Base-by-base conservation (phyloP, 352 stramenopile genomes). In the Phytophthora megakarya region DNA sequence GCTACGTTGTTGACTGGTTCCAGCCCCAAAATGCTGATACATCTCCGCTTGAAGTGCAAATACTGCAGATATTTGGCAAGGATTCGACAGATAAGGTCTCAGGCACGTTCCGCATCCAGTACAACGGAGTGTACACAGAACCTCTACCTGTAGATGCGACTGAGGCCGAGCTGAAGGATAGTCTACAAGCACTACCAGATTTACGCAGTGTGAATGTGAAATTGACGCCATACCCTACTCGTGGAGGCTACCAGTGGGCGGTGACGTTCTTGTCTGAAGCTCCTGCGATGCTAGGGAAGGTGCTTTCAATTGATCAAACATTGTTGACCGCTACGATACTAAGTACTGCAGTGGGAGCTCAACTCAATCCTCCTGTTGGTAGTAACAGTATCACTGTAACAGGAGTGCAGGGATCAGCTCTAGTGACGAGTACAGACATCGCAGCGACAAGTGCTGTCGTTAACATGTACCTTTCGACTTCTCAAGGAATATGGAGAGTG, bases 91-190 rank as follows among this genome's bases (percentile, higher is more conserved):
- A 82, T 26, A 39, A 62, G 1, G 71, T 96, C 8, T 67, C 51
- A 1, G 96, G 96, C 2, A 98, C 76, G 6, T 93, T 93, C 45
- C 75, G 84, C 35, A 65, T 97, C 0, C 61, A 77, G 46, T 96
- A 92, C 60, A 75, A 72, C 19, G 70, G 70, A 3, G 60, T 43
- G 0, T 69, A 67, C 10, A 90, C 80, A 0, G 74, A 90, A 54
- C 73, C 81, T 37, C 54, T 97, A 0, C 73, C 81, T 8, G 58
- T 68, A 3, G 65, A 84, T 33, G 70, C 90, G 2, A 82, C 66
- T 22, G 90, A 95, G 33, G 53, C 55, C 0, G 85, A 89, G 22
- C 32, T 97, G 10, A 65, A 96, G 21, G 47, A 67, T 16, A 92
- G 70, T 21, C 59, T 98, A 3, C 74, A 84, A 38, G 67, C 72